These are phyloP conservation scores for Lizanozyma gosingica DNA, from an alignment of 1,139 yeast genomes.

Conservation along the genomic window DNA sequence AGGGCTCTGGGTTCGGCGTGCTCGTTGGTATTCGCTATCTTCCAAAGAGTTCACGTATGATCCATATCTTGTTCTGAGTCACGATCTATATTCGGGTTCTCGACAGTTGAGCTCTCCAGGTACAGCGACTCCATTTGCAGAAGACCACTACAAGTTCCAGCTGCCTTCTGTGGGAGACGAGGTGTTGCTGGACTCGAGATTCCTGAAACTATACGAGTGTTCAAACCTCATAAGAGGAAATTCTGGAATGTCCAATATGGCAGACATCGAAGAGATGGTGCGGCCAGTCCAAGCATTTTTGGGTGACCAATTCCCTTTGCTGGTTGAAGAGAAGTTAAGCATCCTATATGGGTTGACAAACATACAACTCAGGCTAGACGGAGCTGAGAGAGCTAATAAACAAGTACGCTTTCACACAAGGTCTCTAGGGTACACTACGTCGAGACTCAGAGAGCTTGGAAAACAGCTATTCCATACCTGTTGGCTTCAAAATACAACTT, in stretches of 20 bases:
- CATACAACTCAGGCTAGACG: constrained; percentile 6
- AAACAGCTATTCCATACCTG: constrained; percentile 13
- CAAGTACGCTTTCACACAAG: neutral
- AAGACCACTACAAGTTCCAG: neutral
- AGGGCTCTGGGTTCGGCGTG: no score
- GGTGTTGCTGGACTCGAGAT: neutral
- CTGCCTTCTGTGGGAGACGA: neutral
- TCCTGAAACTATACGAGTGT: neutral
- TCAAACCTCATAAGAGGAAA: neutral
- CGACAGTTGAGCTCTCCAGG: neutral
- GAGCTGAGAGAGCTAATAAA: constrained; percentile 1
- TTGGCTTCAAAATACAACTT: constrained; percentile 15
- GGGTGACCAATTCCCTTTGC: constrained; percentile 15
- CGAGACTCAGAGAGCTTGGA: constrained; percentile 17
- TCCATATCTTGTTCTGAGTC: neutral
- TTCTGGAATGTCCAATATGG: neutral
- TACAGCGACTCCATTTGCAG: neutral
- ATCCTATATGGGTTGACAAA: constrained; percentile 17
- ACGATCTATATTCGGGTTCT: neutral
- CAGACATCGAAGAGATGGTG: neutral
- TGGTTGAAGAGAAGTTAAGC: constrained; percentile 15
- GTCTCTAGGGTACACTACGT: constrained; percentile 8
- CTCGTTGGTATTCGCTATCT: no score
- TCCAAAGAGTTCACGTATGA: no score
- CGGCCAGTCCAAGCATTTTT: neutral